Percentiles rank a stretch among this genome's conserved stretches.
These are phyloP conservation scores for Suhomyces bokatorum DNA, from an alignment of 1,139 yeast species.

Conservation along the genomic window DNA sequence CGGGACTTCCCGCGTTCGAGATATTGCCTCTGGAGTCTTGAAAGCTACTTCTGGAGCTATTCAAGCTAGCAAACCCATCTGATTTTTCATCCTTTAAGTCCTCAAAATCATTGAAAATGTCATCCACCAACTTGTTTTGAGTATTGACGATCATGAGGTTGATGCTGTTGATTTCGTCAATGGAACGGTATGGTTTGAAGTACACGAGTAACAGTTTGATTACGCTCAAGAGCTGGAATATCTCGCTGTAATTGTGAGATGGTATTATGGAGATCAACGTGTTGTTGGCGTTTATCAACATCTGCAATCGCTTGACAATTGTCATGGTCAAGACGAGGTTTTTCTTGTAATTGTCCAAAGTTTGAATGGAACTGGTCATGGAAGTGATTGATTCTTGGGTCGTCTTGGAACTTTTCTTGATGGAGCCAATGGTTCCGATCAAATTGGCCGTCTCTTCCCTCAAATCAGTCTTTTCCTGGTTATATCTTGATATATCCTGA, in stretches of 20 bases:
- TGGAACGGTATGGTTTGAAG: conserved; percentile 80
- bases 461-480: conserved; percentile 27
- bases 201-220: conserved; percentile 75
- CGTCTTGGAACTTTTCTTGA: conserved; percentile 29
- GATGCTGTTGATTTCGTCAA: conserved; percentile 74
- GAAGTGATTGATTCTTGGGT: conserved; percentile 65
- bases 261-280: conserved; percentile 53
- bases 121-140: conserved; percentile 67
- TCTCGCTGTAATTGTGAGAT: conserved; percentile 58
- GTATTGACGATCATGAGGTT: conserved; percentile 63
- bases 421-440: conserved; percentile 37
- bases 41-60: conserved; percentile 5
- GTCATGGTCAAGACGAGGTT: conserved; percentile 85
- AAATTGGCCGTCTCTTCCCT: conserved; percentile 47
- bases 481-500: conserved; percentile 30
- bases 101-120: conserved; percentile 75
- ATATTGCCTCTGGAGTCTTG: conserved; percentile 2
- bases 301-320: conserved; percentile 80
- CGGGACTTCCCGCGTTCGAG: background rate
- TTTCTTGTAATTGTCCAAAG: conserved; percentile 76
- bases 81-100: conserved; percentile 21
- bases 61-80: background rate
- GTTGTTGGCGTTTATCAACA: conserved; percentile 77
- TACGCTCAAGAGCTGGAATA: conserved; percentile 68
- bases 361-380: conserved; percentile 77